Evolutionary conservation across 768 basidiomycete species (phyloP).

Genomic region (Mycena galopus): DNA sequence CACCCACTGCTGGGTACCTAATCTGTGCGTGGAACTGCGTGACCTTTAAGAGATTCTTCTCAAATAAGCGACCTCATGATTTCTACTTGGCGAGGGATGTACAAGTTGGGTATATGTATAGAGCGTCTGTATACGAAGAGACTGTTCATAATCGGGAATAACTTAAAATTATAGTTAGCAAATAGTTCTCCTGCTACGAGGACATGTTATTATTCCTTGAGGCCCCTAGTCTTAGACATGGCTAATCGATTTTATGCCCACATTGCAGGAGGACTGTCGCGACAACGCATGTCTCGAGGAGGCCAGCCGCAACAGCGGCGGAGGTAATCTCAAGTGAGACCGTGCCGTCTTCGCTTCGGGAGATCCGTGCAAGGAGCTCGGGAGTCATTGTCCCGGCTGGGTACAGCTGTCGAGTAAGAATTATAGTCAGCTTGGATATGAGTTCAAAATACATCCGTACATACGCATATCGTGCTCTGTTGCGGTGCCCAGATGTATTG

Average conservation of each 20-base stretch:
- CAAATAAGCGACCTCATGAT: too few species aligned
- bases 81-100: too few species aligned
- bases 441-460: background rate
- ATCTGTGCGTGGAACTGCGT: too few species aligned
- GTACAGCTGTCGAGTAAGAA: slow-evolving; percentile 46
- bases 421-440: background rate
- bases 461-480: slow-evolving; percentile 47
- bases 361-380: slow-evolving; percentile 40
- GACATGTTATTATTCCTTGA: too few species aligned
- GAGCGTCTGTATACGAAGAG: too few species aligned
- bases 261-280: slow-evolving; percentile 54
- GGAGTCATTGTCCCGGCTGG: slow-evolving; percentile 41
- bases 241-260: slow-evolving; percentile 55
- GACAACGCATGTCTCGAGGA: slow-evolving; percentile 54
- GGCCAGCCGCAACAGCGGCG: slow-evolving; percentile 52
- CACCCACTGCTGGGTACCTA: too few species aligned
- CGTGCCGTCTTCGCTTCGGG: slow-evolving; percentile 41
- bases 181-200: too few species aligned
- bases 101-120: too few species aligned
- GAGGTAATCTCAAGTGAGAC: slow-evolving; percentile 57
- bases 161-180: too few species aligned
- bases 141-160: too few species aligned
- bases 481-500: slow-evolving; percentile 54
- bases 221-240: too few species aligned
- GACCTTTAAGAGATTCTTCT: too few species aligned